Evolutionary conservation across 345 rosid genomes (phyloP), one percentile per base, ranked within the genome.

Genomic region (Zanthoxylum bungeanum): DNA sequence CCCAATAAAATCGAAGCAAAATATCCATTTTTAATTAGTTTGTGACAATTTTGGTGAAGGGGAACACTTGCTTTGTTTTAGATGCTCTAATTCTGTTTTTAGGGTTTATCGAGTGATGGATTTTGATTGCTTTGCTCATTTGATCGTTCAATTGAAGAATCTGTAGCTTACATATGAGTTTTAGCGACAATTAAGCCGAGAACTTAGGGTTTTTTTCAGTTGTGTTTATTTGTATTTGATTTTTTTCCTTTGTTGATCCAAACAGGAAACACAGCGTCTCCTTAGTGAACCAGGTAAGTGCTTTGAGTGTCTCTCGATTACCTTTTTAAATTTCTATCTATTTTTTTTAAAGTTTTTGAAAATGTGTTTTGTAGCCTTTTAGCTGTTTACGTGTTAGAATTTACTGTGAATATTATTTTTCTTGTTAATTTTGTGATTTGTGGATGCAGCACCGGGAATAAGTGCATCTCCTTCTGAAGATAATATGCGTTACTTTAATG

Each of bases 381-480:
- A 51, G 28, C 27, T 65, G 28, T 30, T 52, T 49, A 19, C 47
- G 64, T n/a, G 34, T 74, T 34, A 63, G 14, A 51, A 37, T 73
- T 57, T 49, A 62, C 61, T 63, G 25, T 51, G 33, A n/a, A 16
- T 30, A 40, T 56, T 7, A 5, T 50, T 62, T 62, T 2, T 46
- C 42, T 12, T 39, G 36, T 66, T 73, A 64, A 5, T 68, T 64
- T 55, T n/a, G 79, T 72, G 40, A 42, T 61, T 65, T 67, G 61
- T 72, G 57, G 66, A 17, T 84, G 56, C 85, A 93, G 98, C 98
- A 9, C 98, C 98, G 0, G 98, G 98, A 68, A 93, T 93, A 30
- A 93, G 98, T 78, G 98, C 98, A 27, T 93, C 98, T 3, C 98
- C 98, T 6, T 91, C 97, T 0, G 98, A 93, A 79, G 98, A 93